Percentiles rank a stretch among this genome's conserved stretches.
Evolutionary conservation across 2,329 filamentous ascomycete species (phyloP).

Genomic region (Lachnellula hyalina): DNA sequence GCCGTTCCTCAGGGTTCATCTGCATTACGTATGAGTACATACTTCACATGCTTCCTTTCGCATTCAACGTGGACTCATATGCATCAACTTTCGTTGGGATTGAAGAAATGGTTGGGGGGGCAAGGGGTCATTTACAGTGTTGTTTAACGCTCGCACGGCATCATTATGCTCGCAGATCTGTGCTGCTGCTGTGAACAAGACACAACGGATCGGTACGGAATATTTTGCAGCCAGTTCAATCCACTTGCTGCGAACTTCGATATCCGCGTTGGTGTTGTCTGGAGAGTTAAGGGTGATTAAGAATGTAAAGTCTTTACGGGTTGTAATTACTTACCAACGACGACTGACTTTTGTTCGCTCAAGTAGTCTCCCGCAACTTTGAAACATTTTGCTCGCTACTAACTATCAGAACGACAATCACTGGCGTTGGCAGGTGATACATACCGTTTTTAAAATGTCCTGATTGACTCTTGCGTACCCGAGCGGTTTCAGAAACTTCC

Average conservation of each 20-base stretch:
- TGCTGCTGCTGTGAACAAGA: constrained; percentile 74
- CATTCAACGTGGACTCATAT: constrained; percentile 3
- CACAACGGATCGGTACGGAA: constrained; percentile 72
- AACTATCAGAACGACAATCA: constrained; percentile 19
- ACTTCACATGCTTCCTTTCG: constrained; percentile 6
- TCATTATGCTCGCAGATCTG: constrained; percentile 74
- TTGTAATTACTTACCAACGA: constrained; percentile 57
- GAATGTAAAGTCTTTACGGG: constrained; percentile 3
- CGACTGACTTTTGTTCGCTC: constrained; percentile 61
- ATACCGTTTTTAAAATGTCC: constrained; percentile 71
- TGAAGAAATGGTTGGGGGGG: constrained; percentile 1
- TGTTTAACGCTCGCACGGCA: constrained; percentile 66
- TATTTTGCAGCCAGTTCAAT: constrained; percentile 64
- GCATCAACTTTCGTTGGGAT: constrained; percentile 2
- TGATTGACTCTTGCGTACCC: constrained; percentile 87
- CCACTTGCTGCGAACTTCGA: constrained; percentile 74
- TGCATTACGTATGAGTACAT: constrained; percentile 27
- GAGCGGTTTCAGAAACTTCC: constrained; percentile 68
- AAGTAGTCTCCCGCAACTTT: constrained; percentile 66
- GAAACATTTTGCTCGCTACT: constrained; percentile 56
- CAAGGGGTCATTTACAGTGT: constrained; percentile 20
- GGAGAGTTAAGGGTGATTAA: constrained; percentile 6
- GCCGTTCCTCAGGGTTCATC: constrained; percentile 79
- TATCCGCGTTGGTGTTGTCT: constrained; percentile 93
- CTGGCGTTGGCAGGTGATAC: constrained; percentile 21